Evolutionary conservation across 306 rosid genomes (phyloP), one percentile per base, ranked within the genome.

Genomic region (Rubus idaeus): DNA sequence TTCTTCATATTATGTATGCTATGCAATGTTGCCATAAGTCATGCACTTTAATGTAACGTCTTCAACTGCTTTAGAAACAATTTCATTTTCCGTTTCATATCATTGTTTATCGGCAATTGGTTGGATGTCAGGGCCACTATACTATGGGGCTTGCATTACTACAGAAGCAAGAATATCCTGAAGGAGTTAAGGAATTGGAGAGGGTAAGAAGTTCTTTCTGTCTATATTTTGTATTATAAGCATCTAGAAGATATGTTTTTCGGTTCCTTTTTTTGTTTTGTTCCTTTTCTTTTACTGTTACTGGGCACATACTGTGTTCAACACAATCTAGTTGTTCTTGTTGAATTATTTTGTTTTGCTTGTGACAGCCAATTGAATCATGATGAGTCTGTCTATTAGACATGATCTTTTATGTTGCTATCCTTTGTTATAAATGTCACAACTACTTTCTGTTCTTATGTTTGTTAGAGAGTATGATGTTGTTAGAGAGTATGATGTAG

Each of bases 141-240:
- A 86, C 88, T 88, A 78, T 96, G 91, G 99, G 98, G 82, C 97
- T 92, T 76, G 90, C 91, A 62, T 85, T 96, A 74, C 83, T 92
- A 20, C 84, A 77, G 79, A 88, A 64, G 73, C 57, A 87, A 83
- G 96, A 89, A 70, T 81, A 81, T 84, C 67, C 82, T 3, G 87
- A 82, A 81, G 99, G 97, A 75, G 87, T 96, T 55, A 84, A 75
- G 81, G 88, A 91, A 78, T 79, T 96, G 82, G 85, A 91, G 87
- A 91, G 86, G 99, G 99, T 95, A 77, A 45, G 74, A 73, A n/a
- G 65, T 73, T 37, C 53, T 78, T 74, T 71, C 12, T 51, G 73
- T 60, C 70, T 71, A 23, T 68, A 37, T 70, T 23, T 35, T 82
- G 30, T 50, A 57, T 80, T 65, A 66, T 62, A 49, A 42, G 35